Evolutionary conservation across 306 rosid species (phyloP), one percentile per base, ranked within the genome.

Genomic region (Citrullus colocynthis): DNA sequence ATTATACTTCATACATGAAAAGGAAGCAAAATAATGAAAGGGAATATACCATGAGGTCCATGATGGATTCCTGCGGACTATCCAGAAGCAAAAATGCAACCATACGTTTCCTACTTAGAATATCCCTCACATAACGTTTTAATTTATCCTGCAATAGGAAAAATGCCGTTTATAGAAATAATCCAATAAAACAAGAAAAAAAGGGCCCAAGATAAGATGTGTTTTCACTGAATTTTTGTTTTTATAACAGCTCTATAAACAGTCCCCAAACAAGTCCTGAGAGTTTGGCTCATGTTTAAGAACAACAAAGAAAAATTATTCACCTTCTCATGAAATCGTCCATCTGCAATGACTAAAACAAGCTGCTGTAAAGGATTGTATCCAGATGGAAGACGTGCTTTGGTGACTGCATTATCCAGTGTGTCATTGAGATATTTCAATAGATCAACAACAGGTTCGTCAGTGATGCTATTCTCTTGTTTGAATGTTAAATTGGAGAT

Each of bases 321-420:
- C 78, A 93, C 98, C 96, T 88, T 89, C 76, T 92, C 97, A 63
- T 81, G 87, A 59, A 95, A 86, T 10, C 88, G 88, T 59, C 97
- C 98, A 85, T 95, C 98, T 28, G 92, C 91, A 78, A 95, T 90
- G 62, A 95, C 86, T 79, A 95, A 88, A 79, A 92, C 96, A 77
- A 95, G 93, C 84, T 95, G 98, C 82, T 95, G 92, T 32, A 95
- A 80, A 7, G 96, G 93, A 77, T 88, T 95, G 80, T 51, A 86
- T 58, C 97, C 97, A 9, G 98, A 90, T 21, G 97, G 95, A 75
- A 92, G 96, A 39, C 98, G 87, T 24, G 98, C 95, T 82, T 66
- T 86, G 44, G 77, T 88, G 70, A 84, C 97, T 4, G 97, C 95
- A 57, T 82, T 34, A 59, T 95, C 96, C 24, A 95, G 83, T 84